Conservation (phyloP, 1,139 yeast genomes). For the Taiozyma sp. region DNA sequence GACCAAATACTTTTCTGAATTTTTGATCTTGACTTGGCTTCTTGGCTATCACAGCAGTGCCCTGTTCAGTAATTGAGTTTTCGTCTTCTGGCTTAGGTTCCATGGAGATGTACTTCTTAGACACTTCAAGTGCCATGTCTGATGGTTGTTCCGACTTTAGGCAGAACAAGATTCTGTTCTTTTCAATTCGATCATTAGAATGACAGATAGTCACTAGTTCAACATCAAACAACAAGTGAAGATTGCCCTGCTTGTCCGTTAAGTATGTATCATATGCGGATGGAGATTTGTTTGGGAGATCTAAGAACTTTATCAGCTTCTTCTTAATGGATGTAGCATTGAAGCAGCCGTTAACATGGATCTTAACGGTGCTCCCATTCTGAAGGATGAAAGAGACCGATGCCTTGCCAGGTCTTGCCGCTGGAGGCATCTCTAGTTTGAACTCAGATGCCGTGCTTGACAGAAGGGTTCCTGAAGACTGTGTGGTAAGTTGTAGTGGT, state of each 20-base stretch:
- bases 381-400: constrained; percentile 51
- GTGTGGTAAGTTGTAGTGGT: constrained; percentile 10
- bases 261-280: constrained; percentile 47
- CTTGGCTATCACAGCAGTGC: background rate
- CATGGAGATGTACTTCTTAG: constrained; percentile 36
- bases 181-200: constrained; percentile 64
- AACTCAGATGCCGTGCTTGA: constrained; percentile 17
- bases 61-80: background rate
- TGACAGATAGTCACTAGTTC: constrained; percentile 82
- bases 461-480: constrained; percentile 19
- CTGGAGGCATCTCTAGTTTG: constrained; percentile 22
- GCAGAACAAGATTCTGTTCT: constrained; percentile 68
- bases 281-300: constrained; percentile 38
- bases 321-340: constrained; percentile 76
- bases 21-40: constrained; percentile 17
- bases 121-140: constrained; percentile 58
- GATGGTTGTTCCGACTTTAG: constrained; percentile 61
- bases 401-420: constrained; percentile 23
- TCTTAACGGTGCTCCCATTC: constrained; percentile 69
- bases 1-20: constrained; percentile 66
- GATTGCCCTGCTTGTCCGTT: constrained; percentile 36
- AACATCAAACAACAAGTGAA: constrained; percentile 62
- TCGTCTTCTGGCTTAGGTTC: constrained; percentile 12
- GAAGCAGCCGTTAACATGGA: constrained; percentile 75
- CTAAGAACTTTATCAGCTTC: constrained; percentile 59